Conservation (phyloP, 2,329 filamentous ascomycete species). For the Colletotrichum lindemuthianum region DNA sequence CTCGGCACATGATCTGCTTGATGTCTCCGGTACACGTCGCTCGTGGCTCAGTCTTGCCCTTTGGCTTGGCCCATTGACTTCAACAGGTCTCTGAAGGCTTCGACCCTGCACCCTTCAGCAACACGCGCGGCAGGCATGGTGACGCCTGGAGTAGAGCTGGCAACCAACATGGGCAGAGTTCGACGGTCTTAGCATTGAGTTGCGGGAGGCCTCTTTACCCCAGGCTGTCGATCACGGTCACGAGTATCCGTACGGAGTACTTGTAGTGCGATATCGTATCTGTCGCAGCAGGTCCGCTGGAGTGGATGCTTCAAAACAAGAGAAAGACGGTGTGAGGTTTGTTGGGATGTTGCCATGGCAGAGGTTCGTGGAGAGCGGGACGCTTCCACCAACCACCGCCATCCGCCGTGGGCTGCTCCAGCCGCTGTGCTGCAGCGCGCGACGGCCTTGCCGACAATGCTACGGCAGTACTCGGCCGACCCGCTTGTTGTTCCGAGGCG, state of each 20-base stretch:
- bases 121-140: slow-evolving; percentile 23
- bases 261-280: neutral
- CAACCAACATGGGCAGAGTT: slow-evolving; percentile 20
- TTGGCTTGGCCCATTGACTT: slow-evolving; percentile 3
- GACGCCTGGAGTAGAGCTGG: slow-evolving; percentile 1
- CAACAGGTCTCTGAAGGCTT: neutral
- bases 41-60: slow-evolving; percentile 21
- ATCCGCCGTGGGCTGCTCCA: slow-evolving; percentile 2
- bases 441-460: slow-evolving; percentile 19
- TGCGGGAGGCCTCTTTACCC: slow-evolving; percentile 29
- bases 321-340: slow-evolving; percentile 21
- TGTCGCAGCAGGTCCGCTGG: slow-evolving; percentile 11
- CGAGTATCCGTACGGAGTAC: neutral
- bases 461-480: slow-evolving; percentile 1
- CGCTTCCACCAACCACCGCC: slow-evolving; percentile 19
- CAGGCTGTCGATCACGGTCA: slow-evolving; percentile 23
- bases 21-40: slow-evolving; percentile 20
- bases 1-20: slow-evolving; percentile 10
- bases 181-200: slow-evolving; percentile 27
- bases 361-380: slow-evolving; percentile 9
- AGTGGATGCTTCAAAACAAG: slow-evolving; percentile 20
- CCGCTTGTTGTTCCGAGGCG: slow-evolving; percentile 11
- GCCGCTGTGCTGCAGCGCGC: slow-evolving; percentile 6
- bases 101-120: neutral
- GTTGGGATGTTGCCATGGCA: slow-evolving; percentile 5